These are phyloP conservation scores for Crepidotus variabilis DNA, from an alignment of 768 basidiomycete species.

Conservation along the genomic window DNA sequence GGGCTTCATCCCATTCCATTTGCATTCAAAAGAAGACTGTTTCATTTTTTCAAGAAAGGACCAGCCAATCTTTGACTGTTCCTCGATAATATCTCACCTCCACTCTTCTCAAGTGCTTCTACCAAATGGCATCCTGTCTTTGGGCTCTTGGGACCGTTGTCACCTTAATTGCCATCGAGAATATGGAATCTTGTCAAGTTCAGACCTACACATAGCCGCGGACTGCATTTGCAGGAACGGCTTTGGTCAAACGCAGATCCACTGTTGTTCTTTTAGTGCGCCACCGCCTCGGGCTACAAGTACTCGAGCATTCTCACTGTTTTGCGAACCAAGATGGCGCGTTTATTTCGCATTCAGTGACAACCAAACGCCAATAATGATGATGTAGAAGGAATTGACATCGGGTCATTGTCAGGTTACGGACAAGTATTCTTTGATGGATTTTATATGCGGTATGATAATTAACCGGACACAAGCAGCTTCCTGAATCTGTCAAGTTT, in stretches of 20 bases:
- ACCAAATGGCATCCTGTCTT: neutral
- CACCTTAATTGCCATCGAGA: neutral
- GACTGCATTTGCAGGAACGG: neutral
- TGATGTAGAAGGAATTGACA: too few species aligned
- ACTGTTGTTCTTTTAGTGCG: neutral
- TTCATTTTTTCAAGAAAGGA: too few species aligned
- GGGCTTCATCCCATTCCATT: neutral
- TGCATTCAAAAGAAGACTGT: neutral
- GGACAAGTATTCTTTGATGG: neutral
- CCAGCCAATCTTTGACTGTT: too few species aligned
- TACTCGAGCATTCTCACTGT: too few species aligned
- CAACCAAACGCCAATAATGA: too few species aligned
- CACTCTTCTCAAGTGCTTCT: neutral
- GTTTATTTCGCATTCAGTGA: too few species aligned
- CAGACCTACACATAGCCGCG: neutral
- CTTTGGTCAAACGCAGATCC: neutral
- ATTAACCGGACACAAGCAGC: slow-evolving; percentile 5
- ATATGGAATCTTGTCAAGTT: neutral
- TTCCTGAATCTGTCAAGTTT: slow-evolving; percentile 8
- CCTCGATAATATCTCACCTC: neutral
- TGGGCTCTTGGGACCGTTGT: neutral
- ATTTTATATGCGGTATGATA: slow-evolving; percentile 7
- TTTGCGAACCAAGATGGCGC: too few species aligned
- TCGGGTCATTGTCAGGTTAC: neutral
- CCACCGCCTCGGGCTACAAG: neutral